Evolutionary conservation across 768 basidiomycete species (phyloP).

Genomic region (Lentinula boryana): DNA sequence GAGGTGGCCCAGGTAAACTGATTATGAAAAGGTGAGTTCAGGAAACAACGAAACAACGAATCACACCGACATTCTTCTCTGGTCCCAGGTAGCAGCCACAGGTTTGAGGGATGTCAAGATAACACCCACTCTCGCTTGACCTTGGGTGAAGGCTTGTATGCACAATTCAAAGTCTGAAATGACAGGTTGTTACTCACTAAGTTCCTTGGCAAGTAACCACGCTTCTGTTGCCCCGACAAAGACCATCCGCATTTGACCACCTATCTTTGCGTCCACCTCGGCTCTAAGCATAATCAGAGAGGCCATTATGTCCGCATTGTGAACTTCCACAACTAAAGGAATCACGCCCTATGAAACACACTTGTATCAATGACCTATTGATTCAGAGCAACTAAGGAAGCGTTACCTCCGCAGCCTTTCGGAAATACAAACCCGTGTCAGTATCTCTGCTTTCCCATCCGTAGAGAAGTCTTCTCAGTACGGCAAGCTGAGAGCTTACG

Average conservation of each 20-base stretch:
- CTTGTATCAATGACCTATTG: not conserved
- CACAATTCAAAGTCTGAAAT: not conserved
- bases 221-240: conserved; percentile 60
- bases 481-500: conserved; percentile 63
- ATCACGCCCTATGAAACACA: conserved; percentile 41
- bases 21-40: not conserved
- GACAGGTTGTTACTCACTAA: conserved; percentile 30
- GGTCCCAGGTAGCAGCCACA: conserved; percentile 72
- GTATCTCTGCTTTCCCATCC: conserved; percentile 42
- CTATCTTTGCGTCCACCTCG: conserved; percentile 55
- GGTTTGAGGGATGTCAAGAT: conserved; percentile 53
- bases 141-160: conserved; percentile 22
- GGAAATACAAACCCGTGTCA: conserved; percentile 51
- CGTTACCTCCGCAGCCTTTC: conserved; percentile 46
- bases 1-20: conserved; percentile 70
- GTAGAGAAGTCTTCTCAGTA: conserved; percentile 54
- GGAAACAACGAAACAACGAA: not conserved
- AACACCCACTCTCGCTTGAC: conserved; percentile 40
- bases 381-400: not conserved
- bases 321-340: conserved; percentile 61
- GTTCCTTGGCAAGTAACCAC: conserved; percentile 61
- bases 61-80: conserved; percentile 49
- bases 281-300: conserved; percentile 61
- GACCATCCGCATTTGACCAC: conserved; percentile 54
- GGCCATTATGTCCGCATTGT: conserved; percentile 71